Conservation (phyloP, 805 yeast species). For the Lipomyces orientalis region DNA sequence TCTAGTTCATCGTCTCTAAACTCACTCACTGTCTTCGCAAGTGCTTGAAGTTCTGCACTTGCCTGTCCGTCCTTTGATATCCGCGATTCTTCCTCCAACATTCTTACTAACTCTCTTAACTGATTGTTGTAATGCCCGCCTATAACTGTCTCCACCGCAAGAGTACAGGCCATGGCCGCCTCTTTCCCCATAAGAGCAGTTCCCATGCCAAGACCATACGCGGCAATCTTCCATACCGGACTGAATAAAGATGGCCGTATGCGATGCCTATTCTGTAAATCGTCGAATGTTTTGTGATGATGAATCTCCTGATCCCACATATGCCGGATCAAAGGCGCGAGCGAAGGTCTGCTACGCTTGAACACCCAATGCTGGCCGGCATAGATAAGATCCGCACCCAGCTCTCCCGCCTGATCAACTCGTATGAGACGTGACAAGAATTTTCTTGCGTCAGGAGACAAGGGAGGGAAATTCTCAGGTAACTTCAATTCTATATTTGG, state of each 20-base stretch:
- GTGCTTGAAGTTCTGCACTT: constrained; percentile 60
- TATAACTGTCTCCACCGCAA: constrained; percentile 97
- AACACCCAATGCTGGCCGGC: constrained; percentile 86
- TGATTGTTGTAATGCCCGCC: constrained; percentile 96
- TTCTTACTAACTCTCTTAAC: constrained; percentile 61
- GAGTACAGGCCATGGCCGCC: constrained; percentile 99
- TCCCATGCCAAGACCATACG: constrained; percentile 80
- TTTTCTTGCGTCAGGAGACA: constrained; percentile 22
- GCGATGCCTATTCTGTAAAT: constrained; percentile 72
- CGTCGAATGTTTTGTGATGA: constrained; percentile 85
- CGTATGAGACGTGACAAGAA: constrained; percentile 54
- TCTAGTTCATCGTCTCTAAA: constrained; percentile 95
- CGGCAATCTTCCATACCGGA: constrained; percentile 93
- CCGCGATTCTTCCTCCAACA: constrained; percentile 26
- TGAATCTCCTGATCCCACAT: constrained; percentile 99
- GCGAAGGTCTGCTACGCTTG: constrained; percentile 69
- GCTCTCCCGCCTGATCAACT: constrained; percentile 98
- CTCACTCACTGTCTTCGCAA: constrained; percentile 67
- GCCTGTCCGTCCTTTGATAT: constrained; percentile 39
- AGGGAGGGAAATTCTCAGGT: constrained; percentile 20
- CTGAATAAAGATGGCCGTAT: constrained; percentile 92
- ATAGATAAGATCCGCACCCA: constrained; percentile 93
- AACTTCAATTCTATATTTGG: not conserved
- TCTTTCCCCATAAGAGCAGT: constrained; percentile 89
- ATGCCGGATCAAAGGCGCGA: constrained; percentile 81